Percentiles rank a stretch among this genome's conserved stretches.
phyloP scores from a whole-genome alignment of 768 basidiomycete species.

The Naematelia encephala region DNA sequence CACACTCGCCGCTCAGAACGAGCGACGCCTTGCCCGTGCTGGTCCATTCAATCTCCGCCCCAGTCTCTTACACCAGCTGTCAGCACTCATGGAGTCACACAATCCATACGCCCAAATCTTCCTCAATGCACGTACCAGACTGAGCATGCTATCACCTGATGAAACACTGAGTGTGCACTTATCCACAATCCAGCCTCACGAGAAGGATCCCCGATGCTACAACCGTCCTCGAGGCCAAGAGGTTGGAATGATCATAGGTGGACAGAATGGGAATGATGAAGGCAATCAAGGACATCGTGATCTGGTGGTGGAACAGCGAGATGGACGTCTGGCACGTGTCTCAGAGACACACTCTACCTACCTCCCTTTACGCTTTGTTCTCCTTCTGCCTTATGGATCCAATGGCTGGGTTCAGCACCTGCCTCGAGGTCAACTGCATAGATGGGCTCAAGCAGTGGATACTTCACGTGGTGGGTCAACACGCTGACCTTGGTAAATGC shows the following conservation, averaged over 20 bases:
- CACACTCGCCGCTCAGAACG: background rate
- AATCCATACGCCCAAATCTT: slow-evolving; percentile 1
- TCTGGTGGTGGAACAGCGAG: background rate
- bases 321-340: slow-evolving; percentile 30
- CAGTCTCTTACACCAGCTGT: background rate
- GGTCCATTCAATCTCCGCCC: background rate
- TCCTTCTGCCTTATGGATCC: slow-evolving; percentile 54
- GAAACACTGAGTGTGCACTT: background rate
- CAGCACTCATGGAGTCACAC: background rate
- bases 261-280: slow-evolving; percentile 37
- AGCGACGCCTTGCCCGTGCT: background rate
- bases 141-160: background rate
- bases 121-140: background rate
- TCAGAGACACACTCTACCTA: slow-evolving; percentile 52
- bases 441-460: background rate
- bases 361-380: slow-evolving; percentile 53
- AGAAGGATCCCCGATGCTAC: slow-evolving; percentile 51
- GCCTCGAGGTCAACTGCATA: slow-evolving; percentile 7
- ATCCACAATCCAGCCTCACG: slow-evolving; percentile 6
- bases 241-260: slow-evolving; percentile 54
- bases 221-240: slow-evolving; percentile 56
- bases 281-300: background rate
- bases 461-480: background rate
- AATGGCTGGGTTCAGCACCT: slow-evolving; percentile 51
- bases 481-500: background rate